These are phyloP conservation scores for Cladosporium velox DNA, from an alignment of 2,329 filamentous ascomycete species.

Conservation along the genomic window DNA sequence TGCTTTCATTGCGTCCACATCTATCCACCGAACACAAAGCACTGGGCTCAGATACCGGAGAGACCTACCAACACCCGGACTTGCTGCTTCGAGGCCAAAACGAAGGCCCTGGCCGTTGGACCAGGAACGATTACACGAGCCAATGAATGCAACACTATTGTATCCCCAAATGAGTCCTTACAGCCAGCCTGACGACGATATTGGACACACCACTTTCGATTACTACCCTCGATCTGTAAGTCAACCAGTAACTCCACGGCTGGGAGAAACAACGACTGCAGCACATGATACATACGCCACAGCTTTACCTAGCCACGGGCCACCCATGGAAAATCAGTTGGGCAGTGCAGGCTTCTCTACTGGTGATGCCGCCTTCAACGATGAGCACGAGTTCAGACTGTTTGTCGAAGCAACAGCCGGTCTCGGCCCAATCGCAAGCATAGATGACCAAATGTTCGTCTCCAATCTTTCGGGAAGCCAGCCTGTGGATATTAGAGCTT, in stretches of 20 bases:
- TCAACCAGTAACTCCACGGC: slow-evolving; percentile 30
- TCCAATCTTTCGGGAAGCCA: neutral
- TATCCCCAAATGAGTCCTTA: slow-evolving; percentile 33
- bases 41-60: neutral
- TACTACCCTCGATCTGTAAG: slow-evolving; percentile 28
- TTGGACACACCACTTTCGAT: slow-evolving; percentile 14
- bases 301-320: neutral
- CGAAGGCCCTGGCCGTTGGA: slow-evolving; percentile 16
- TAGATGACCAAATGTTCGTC: neutral
- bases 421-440: slow-evolving; percentile 27
- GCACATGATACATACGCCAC: slow-evolving; percentile 12
- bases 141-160: slow-evolving; percentile 24
- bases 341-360: neutral
- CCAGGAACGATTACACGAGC: slow-evolving; percentile 19
- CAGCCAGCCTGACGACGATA: slow-evolving; percentile 21
- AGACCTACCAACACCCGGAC: slow-evolving; percentile 1
- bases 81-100: slow-evolving; percentile 15
- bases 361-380: slow-evolving; percentile 31
- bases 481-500: neutral
- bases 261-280: slow-evolving; percentile 18
- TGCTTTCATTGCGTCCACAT: slow-evolving; percentile 17
- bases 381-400: slow-evolving; percentile 35
- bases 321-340: neutral
- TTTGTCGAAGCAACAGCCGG: slow-evolving; percentile 39
- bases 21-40: slow-evolving; percentile 18